Evolutionary conservation across 2,329 filamentous ascomycete species (phyloP), one percentile per base, ranked within the genome.

Genomic region (Huntiella abstrusa): DNA sequence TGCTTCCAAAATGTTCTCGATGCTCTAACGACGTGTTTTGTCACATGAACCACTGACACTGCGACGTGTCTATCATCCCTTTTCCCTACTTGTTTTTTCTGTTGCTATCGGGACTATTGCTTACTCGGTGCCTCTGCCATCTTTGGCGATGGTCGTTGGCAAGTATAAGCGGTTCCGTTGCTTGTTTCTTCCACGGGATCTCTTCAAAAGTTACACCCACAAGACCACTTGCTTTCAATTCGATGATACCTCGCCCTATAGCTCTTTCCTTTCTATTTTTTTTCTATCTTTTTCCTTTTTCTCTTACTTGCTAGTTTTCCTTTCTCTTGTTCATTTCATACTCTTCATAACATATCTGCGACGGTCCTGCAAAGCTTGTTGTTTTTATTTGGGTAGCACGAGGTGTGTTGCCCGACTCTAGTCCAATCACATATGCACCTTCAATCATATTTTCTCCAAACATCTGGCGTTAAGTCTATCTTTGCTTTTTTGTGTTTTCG

Each of bases 221-320:
- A 28, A 28, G 22, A 28, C 49, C 50, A 52, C 52, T 54, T 48
- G 55, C 52, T 59, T 40, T 43, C 33, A 44, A 44, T 43, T 46
- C 16, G 34, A 46, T 49, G 47, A 49, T 49, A 55, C 43, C 43
- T 32, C 41, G 36, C 37, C 46, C 49, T 51, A 28, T 45, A 47
- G 39, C n/a, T 38, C 15, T 35, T 49, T 22, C 22, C n/a, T 49
- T 36, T 37, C 36, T 16, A 34, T 13, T 16, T 44, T 41, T 45
- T 44, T 22, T 17, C n/a, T 45, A 35, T 45, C 28, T 42, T 35
- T 22, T 36, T 40, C 33, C 11, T 33, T 32, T 46, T 28, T 37
- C 36, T 46, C 8, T 33, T 33, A 22, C 35, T 41, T 43, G 49
- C 43, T 47, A 37, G 47, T 50, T 41, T 52, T 49, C 34, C 51